Conservation (phyloP, 2,329 filamentous ascomycete genomes). For the Juglanconis oblonga region DNA sequence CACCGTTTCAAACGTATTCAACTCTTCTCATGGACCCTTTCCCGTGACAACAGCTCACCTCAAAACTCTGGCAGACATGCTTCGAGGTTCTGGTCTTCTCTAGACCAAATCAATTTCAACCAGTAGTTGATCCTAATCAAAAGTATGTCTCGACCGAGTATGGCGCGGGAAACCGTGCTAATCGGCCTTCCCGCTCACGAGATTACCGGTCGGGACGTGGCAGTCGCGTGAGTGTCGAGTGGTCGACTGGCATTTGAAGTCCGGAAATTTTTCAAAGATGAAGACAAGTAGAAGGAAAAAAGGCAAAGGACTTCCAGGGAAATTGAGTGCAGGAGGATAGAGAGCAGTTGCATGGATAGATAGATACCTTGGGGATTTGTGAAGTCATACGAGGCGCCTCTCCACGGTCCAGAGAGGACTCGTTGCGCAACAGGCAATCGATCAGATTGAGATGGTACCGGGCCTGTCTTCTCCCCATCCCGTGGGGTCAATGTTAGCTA, state of each 20-base stretch:
- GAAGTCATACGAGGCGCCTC: constrained; percentile 44
- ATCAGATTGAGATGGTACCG: constrained; percentile 24
- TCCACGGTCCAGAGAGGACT: constrained; percentile 33
- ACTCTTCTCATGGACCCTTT: neutral
- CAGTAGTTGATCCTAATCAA: neutral
- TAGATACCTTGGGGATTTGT: constrained; percentile 42
- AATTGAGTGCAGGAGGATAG: neutral
- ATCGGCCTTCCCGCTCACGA: neutral
- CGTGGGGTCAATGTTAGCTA: constrained; percentile 18
- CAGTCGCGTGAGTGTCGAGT: neutral
- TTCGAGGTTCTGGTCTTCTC: neutral
- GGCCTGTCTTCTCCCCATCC: constrained; percentile 20
- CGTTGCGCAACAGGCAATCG: constrained; percentile 27
- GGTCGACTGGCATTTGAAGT: neutral
- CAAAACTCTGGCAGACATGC: neutral
- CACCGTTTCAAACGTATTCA: constrained; percentile 8
- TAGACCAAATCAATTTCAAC: neutral
- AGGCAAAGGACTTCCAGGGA: constrained; percentile 16
- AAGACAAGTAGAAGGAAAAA: neutral
- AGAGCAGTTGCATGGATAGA: neutral
- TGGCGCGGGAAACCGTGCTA: neutral
- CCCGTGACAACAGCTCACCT: neutral
- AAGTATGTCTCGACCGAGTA: neutral
- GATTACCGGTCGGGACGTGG: neutral
- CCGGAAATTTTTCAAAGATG: constrained; percentile 4